These are phyloP conservation scores for Pythium folliculosum DNA, from an alignment of 352 stramenopile species.

Conservation along the genomic window DNA sequence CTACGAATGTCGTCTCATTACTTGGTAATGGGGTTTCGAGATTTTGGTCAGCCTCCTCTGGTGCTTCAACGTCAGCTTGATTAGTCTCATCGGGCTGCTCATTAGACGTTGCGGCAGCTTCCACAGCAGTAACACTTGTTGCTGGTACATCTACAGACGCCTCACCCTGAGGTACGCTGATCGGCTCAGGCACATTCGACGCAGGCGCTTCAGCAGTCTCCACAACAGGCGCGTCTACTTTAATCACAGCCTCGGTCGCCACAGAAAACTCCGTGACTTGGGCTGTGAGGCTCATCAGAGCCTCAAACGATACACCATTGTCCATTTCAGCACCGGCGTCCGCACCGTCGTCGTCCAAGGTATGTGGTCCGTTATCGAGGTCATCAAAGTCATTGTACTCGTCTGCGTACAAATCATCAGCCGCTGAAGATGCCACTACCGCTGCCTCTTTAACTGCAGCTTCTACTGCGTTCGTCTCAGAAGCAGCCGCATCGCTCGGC, in stretches of 20 bases:
- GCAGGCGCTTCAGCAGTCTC: not conserved
- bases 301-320: constrained; percentile 24
- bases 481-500: not conserved
- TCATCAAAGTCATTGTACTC: constrained; percentile 58
- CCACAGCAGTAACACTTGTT: not conserved
- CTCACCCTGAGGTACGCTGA: not conserved
- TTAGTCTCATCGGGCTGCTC: not conserved
- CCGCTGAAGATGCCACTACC: constrained; percentile 9
- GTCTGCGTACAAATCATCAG: constrained; percentile 60
- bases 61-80: not conserved
- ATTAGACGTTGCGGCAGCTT: not conserved
- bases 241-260: not conserved
- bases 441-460: constrained; percentile 15
- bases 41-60: no score
- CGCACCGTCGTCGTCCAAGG: constrained; percentile 15
- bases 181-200: not conserved
- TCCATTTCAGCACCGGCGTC: not conserved
- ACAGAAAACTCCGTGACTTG: constrained; percentile 23
- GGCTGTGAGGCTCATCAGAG: constrained; percentile 28
- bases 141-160: not conserved
- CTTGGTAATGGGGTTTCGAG: not conserved
- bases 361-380: constrained; percentile 22
- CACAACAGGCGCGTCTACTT: not conserved
- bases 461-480: not conserved
- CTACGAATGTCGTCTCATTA: not conserved